phyloP scores from a whole-genome alignment of 164 flowering plant genomes.

The Dillenia turbinata region DNA sequence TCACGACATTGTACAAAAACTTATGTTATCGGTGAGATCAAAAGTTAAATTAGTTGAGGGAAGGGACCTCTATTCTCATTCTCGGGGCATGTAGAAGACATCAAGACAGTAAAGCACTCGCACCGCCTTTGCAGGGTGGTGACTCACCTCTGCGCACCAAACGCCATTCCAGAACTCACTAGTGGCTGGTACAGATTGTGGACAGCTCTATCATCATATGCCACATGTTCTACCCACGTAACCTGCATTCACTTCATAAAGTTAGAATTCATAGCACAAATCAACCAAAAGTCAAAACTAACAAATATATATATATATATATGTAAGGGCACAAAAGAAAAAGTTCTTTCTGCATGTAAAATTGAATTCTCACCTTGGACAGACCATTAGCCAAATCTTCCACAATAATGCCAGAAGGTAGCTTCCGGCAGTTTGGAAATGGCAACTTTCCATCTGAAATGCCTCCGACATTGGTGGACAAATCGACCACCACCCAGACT shows the following conservation, averaged over 20 bases:
- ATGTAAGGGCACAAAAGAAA: background rate
- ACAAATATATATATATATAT: background rate
- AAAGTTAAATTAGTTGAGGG: background rate
- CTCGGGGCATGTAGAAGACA: slow-evolving; percentile 10
- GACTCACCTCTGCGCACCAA: slow-evolving; percentile 53
- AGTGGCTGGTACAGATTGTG: slow-evolving; percentile 34
- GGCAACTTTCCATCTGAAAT: slow-evolving; percentile 16
- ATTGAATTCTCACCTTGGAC: slow-evolving; percentile 50
- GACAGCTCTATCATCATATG: slow-evolving; percentile 36
- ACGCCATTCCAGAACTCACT: slow-evolving; percentile 38
- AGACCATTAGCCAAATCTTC: slow-evolving; percentile 74
- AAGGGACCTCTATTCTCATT: slow-evolving; percentile 14
- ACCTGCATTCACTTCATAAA: slow-evolving; percentile 22
- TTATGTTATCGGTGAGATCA: slow-evolving; percentile 20
- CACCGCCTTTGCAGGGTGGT: slow-evolving; percentile 42
- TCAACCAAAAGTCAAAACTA: background rate
- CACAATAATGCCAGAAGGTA: slow-evolving; percentile 83
- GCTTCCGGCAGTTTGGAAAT: slow-evolving; percentile 43
- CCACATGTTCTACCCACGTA: slow-evolving; percentile 55
- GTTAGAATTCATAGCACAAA: background rate
- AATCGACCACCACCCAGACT: slow-evolving; percentile 79
- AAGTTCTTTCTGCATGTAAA: background rate
- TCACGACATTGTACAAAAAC: no score
- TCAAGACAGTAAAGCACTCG: slow-evolving; percentile 28
- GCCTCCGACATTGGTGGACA: slow-evolving; percentile 52